phyloP scores from a whole-genome alignment of 495 filamentous ascomycete species.

The Sabuloglossum arenarium region DNA sequence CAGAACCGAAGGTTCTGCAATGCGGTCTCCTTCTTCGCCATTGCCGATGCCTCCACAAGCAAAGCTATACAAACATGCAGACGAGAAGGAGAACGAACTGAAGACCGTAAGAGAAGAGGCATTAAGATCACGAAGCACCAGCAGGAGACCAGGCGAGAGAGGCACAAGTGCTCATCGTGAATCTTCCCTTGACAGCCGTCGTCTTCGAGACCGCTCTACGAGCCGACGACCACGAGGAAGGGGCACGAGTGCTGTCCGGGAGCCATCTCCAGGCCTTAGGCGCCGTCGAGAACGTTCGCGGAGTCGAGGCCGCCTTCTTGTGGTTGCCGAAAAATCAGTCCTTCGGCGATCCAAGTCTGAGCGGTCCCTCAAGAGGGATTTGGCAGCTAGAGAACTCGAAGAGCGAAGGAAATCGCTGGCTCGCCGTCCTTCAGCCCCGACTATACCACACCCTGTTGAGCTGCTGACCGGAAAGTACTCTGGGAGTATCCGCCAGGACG shows the following conservation, averaged over 20 bases:
- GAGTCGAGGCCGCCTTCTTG: background rate
- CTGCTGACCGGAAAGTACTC: background rate
- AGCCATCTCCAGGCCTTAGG: background rate
- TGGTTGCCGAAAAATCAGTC: background rate
- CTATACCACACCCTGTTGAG: slow-evolving; percentile 6
- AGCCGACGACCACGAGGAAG: background rate
- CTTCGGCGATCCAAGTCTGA: background rate
- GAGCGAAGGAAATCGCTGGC: slow-evolving; percentile 4
- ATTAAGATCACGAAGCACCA: slow-evolving; percentile 2
- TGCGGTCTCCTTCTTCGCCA: slow-evolving; percentile 6
- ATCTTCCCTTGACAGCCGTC: background rate
- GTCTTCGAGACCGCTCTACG: background rate
- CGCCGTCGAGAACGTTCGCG: background rate
- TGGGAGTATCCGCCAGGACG: background rate
- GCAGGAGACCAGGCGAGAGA: slow-evolving; percentile 2
- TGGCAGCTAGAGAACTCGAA: slow-evolving; percentile 6
- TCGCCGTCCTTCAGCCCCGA: slow-evolving; percentile 7
- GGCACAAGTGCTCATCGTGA: background rate
- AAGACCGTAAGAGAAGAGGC: background rate
- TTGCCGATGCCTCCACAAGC: slow-evolving; percentile 3
- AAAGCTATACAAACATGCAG: background rate
- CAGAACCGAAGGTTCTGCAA: background rate
- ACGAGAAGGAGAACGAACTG: slow-evolving; percentile 1
- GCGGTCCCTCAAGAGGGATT: background rate
- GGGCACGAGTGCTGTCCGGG: background rate